Base-by-base conservation (phyloP, 2,329 filamentous ascomycete genomes). In the Diaporthe sp. region DNA sequence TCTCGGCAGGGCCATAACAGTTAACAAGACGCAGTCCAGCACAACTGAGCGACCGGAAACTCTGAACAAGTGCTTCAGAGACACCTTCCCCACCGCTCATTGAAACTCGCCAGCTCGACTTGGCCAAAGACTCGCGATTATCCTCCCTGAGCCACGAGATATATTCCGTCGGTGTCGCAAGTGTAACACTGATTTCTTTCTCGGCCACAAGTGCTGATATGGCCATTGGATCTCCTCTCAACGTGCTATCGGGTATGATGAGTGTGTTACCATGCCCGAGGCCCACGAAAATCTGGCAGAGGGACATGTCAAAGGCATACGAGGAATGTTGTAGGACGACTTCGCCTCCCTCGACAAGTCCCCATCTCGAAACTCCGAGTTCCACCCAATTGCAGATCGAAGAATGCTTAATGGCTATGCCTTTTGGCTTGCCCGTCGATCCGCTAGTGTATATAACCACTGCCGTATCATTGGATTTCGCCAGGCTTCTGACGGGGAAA, bases 91-190 rank as follows among this genome's bases (percentile, higher is more conserved):
- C 84, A 7, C 80, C 84, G 5, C 42, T 76, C 12, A 79, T 77
- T 0, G 84, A 85, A 28, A 76, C 69, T 19, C 77, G 75, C 83
- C 84, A 86, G 2, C 31, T 31, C 0, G 58, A 75, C 13, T 78
- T 44, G 2, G 37, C 34, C 3, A 84, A 78, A n/a, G 44, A 73
- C 1, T 75, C 65, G 0, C 15, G 8, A 1, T 77, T 80, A 58
- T 74, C 80, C 4, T 73, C 61, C 51, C 51, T 55, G 2, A 81
- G 58, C 76, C 75, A 77, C 9, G 67, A 28, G 0, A 65, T 31
- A 57, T 85, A 85, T 74, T 87, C 85, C 0, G 85, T 82, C 0
- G 85, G 85, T 4, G 82, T 83, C 8, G 78, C 80, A 8, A 75
- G 74, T 0, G 84, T 86, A 34, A 79, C 78, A 0, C 81, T 84